Base-by-base conservation (phyloP, 2,329 filamentous ascomycete species). In the Aspergillus aculeatinus region DNA sequence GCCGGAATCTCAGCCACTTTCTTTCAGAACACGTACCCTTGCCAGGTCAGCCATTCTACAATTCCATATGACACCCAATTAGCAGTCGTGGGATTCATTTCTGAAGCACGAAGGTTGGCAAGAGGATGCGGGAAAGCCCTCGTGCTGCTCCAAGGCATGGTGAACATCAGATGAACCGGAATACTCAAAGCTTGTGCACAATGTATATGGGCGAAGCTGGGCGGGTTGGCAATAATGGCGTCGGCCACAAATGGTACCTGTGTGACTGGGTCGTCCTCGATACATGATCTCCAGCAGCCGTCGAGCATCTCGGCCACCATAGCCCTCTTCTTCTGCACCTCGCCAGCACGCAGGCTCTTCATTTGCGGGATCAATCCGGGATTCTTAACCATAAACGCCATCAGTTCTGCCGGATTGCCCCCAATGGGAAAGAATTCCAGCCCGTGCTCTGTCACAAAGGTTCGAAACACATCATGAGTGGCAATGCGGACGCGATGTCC, bases 351-450 rank as follows among this genome's bases (percentile, higher is more conserved):
- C 4, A 79, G 58, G 25, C 73, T 76, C 16, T 71, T 65, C 57
- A 77, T 72, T 54, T 67, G 73, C 55, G 70, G 76, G n/a, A 75
- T 74, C 55, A 82, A 63, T 0, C 79, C 77, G 0, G 79, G 79
- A 44, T 81, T 81, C 62, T 80, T 79, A 23, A 81, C 79, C 80
- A 82, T 82, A 60, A 77, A 82, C 0, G 79, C 79, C 81, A 83
- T 82, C 16, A 83, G 62, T n/a, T 76, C 72, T 12, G 81, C 78
- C 0, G 84, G 83, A 55, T 86, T 81, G 3, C 84, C 84, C 3
- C 84, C 84, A 12, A 86, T 85, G 10, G 77, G 77, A 64, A 81
- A 86, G 67, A 86, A 86, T 59, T 86, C 84, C 9, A 86, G 68
- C 0, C 80, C 82, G n/a, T 81, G 76, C 2, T 77, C 73, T 48